These are phyloP conservation scores for Pholiota adiposa DNA, from an alignment of 1,284 basidiomycete genomes.

Conservation along the genomic window DNA sequence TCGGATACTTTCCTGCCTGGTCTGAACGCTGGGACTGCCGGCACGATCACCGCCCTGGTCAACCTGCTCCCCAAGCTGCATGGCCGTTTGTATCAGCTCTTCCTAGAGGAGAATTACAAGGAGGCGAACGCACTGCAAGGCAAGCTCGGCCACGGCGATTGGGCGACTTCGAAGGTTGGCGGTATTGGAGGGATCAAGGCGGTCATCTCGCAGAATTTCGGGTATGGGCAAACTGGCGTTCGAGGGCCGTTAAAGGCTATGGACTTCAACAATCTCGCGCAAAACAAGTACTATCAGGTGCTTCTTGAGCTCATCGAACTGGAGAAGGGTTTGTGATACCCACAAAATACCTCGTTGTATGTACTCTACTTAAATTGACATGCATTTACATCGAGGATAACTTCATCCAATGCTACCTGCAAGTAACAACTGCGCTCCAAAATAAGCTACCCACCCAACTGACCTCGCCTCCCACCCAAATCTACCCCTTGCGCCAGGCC, in stretches of 20 bases:
- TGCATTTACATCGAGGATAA: too few relatives aligned
- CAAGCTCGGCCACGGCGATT: conserved; percentile 74
- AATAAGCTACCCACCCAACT: conserved; percentile 27
- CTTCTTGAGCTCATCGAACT: conserved; percentile 62
- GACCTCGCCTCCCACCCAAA: conserved; percentile 24
- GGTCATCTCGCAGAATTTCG: conserved; percentile 69
- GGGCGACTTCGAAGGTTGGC: conserved; percentile 72
- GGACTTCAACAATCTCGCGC: conserved; percentile 30
- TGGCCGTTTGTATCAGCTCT: conserved; percentile 59
- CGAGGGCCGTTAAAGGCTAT: conserved; percentile 60
- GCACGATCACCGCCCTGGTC: conserved; percentile 75
- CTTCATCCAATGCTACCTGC: conserved; percentile 26
- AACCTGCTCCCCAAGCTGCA: conserved; percentile 83
- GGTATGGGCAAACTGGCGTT: conserved; percentile 63
- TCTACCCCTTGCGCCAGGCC: conserved; percentile 1
- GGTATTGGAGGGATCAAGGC: conserved; percentile 76
- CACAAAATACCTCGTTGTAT: too few relatives aligned
- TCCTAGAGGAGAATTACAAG: conserved; percentile 58
- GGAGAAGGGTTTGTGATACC: conserved; percentile 50
- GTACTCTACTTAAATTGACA: too few relatives aligned
- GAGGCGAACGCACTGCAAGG: conserved; percentile 77
- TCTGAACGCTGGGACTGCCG: conserved; percentile 69
- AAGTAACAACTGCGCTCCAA: conserved; percentile 27
- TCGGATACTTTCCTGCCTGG: conserved; percentile 72
- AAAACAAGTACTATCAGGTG: conserved; percentile 39